These are phyloP conservation scores for Alternaria conjuncta DNA, from an alignment of 2,329 filamentous ascomycete species.

Conservation along the genomic window DNA sequence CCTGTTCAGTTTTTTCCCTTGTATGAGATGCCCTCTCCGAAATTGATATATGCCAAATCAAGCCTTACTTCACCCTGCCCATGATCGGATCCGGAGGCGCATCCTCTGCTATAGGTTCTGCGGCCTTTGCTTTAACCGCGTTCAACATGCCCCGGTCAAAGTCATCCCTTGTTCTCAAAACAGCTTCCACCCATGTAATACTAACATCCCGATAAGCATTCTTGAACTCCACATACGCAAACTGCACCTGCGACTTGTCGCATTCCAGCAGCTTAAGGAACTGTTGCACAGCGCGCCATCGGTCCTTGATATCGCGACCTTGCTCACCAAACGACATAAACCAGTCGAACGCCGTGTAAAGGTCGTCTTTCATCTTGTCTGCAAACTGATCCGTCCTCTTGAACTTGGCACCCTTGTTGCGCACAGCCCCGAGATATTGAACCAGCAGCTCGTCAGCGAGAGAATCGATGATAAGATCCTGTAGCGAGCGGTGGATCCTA, in stretches of 20 bases:
- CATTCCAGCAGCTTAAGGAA: constrained; percentile 79
- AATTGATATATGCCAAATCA: neutral
- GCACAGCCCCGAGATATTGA: constrained; percentile 80
- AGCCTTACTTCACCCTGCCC: constrained; percentile 78
- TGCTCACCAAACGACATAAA: constrained; percentile 65
- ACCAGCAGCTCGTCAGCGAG: constrained; percentile 90
- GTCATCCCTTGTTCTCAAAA: constrained; percentile 85
- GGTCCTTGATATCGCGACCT: constrained; percentile 77
- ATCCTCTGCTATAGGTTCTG: constrained; percentile 79
- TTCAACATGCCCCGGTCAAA: constrained; percentile 92
- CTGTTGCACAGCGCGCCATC: constrained; percentile 88
- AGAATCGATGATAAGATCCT: constrained; percentile 92
- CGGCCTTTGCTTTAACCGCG: constrained; percentile 85
- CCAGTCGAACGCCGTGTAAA: constrained; percentile 88
- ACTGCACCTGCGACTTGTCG: constrained; percentile 74
- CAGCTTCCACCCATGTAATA: constrained; percentile 93
- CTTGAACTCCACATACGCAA: constrained; percentile 86
- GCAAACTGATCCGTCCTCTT: constrained; percentile 84
- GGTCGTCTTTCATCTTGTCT: constrained; percentile 92
- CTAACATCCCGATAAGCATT: constrained; percentile 89
- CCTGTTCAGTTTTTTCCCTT: too few relatives aligned
- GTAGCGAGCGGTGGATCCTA: constrained; percentile 83
- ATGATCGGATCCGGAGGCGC: constrained; percentile 84
- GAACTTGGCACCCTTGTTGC: constrained; percentile 91
- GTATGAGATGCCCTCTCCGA: neutral